These are phyloP conservation scores for Hortaea sp. DNA, from an alignment of 2,329 filamentous ascomycete genomes.

Conservation along the genomic window DNA sequence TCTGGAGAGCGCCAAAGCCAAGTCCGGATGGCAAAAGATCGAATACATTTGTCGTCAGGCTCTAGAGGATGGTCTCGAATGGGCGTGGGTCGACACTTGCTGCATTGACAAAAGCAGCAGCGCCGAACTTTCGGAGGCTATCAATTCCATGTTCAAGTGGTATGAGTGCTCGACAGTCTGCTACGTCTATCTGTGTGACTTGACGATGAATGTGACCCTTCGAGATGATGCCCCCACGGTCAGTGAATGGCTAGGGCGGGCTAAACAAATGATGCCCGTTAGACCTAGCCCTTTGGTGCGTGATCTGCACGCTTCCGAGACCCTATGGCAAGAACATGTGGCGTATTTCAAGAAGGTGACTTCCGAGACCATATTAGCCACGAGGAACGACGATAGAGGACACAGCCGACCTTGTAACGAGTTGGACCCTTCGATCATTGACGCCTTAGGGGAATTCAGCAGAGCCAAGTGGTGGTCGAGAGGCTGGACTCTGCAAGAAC, in stretches of 20 bases:
- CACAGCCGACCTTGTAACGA: no score
- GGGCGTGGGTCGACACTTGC: constrained; percentile 14
- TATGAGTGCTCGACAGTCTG: constrained; percentile 9
- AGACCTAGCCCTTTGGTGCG: neutral
- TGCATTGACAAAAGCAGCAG: constrained; percentile 14
- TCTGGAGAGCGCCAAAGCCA: constrained; percentile 2
- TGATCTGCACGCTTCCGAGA: neutral
- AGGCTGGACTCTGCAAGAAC: constrained; percentile 9
- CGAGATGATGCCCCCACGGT: neutral
- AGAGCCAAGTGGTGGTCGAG: constrained; percentile 3
- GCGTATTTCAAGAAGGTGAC: neutral
- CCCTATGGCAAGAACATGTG: neutral
- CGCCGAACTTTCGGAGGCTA: constrained; percentile 11
- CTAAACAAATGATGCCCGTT: neutral
- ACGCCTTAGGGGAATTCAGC: neutral
- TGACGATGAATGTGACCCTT: neutral
- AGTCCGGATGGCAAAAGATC: constrained; percentile 4
- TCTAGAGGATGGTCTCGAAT: constrained; percentile 3
- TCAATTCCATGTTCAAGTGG: constrained; percentile 15
- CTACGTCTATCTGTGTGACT: constrained; percentile 11
- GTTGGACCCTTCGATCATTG: neutral
- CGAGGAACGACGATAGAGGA: neutral
- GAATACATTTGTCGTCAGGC: constrained; percentile 4
- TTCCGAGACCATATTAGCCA: neutral
- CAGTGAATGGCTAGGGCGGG: neutral